Evolutionary conservation across 2,329 filamentous ascomycete genomes (phyloP), one percentile per base, ranked within the genome.

Genomic region (Exophiala aquamarina): DNA sequence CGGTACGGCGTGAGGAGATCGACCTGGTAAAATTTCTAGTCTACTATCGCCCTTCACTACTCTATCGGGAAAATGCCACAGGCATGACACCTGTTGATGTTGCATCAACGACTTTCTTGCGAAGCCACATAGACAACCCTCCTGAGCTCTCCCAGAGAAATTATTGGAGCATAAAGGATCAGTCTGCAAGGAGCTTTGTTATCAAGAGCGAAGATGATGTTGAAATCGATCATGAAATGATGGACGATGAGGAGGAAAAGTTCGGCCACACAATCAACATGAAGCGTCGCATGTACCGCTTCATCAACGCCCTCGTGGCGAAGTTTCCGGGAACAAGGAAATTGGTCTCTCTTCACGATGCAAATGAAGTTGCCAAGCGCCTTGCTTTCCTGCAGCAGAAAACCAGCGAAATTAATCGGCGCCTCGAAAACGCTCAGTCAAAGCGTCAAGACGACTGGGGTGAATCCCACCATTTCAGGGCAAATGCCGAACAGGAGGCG

Each of bases 31-130:
- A 81, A 56, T 73, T 87, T 20, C 82, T 87, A 3, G 66, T 90
- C 9, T 68, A 77, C 8, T 70, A 70, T 55, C 73, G 78, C 14
- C 79, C 84, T 0, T 71, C 74, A 19, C 71, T 90, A 2, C 68
- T 89, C 0, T 76, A 79, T 56, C 78, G 83, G 17, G 89, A 93
- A 63, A 91, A 91, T 56, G 81, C 86, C 0, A 86, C 86, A 0
- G 89, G 89, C 2, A 76, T 79, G 13, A 93, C 87, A 0, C 84
- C 88, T 0, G 73, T 77, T 20, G 87, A 93, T 58, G 67, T 87
- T 39, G 81, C 83, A 0, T 70, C 79, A 41, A 82, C 86, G 42
- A 64, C 66, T 1, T 75, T 60, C 3, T 50, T 69, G 60, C 23
- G 58, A 26, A 4, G 47, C 54, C 14, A 51, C 55, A 23, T 62